Evolutionary conservation across 768 basidiomycete species (phyloP), one percentile per base, ranked within the genome.

Genomic region (Trametes cingulata): DNA sequence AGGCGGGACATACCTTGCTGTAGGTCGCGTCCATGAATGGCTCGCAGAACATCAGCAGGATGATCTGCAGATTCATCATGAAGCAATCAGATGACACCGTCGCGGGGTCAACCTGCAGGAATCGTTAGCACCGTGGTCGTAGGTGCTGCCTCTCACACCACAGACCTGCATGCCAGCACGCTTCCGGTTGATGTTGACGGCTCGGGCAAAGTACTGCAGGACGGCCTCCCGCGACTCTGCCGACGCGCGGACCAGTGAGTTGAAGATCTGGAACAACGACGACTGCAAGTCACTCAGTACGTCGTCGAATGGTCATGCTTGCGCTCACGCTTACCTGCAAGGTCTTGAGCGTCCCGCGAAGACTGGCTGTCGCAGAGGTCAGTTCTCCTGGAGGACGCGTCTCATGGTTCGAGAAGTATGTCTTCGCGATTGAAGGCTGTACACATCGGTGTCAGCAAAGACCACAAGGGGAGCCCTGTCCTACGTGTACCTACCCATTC

Each of bases 1-100:
- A n/a, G 20, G 22, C 4, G 5, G 46, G 51, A 54, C 66, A 25
- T 58, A 90, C 95, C 82, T 97, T 98, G 42, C 88, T 84, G 66
- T 88, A 98, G 54, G 81, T 85, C 0, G 91, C 86, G 71, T 98
- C 96, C 81, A 98, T 93, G 68, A 98, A 96, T 0, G 96, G 96
- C 65, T 95, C 93, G 27, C 93, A 88, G 67, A 99, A 90, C 14
- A 86, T 84, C 47, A 94, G 79, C 22, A 98, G 74, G 14, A 97
- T 76, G n/a, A 80, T 80, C 65, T 95, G 91, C 33, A 95, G 68
- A 66, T 98, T 98, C 60, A 91, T 81, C 88, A 99, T 90, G 72
- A 94, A 98, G 57, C 91, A 87, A 69, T 99, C 96, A 0, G 86
- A 86, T 1, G 95, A 85, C 12, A 98, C 95, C 0, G 91, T 93